Conservation (phyloP, 2,329 filamentous ascomycete species). For the Paraconiothyrium sp. region DNA sequence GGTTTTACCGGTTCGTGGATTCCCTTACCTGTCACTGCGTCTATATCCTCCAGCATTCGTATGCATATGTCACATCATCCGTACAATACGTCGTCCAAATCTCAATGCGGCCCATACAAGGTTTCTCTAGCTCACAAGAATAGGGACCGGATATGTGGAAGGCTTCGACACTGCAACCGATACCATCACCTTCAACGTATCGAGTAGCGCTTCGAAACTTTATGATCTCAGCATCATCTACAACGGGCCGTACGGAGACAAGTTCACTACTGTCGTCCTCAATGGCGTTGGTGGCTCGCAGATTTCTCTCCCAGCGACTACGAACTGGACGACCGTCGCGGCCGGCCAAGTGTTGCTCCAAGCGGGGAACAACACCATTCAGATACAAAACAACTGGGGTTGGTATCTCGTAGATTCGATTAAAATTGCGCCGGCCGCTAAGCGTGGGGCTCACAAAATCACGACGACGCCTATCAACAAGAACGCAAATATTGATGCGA, state of each 20-base stretch:
- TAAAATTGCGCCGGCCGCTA: conserved; percentile 47
- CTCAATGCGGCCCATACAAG: neutral
- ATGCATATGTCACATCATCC: neutral
- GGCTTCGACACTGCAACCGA: conserved; percentile 56
- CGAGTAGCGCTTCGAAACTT: conserved; percentile 46
- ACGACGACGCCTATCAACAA: conserved; percentile 51
- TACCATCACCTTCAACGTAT: conserved; percentile 57
- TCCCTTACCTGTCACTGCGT: neutral
- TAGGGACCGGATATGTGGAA: conserved; percentile 59
- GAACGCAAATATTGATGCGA: conserved; percentile 50
- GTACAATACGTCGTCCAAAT: neutral
- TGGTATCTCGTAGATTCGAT: conserved; percentile 60
- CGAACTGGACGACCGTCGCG: conserved; percentile 50
- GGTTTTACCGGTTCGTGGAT: conserved; percentile 50
- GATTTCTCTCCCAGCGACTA: conserved; percentile 53
- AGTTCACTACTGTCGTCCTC: conserved; percentile 55
- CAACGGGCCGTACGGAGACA: conserved; percentile 59
- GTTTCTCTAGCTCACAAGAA: conserved; percentile 9
- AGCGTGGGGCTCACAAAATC: conserved; percentile 53
- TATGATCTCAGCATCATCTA: conserved; percentile 58
- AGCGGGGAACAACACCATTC: conserved; percentile 56
- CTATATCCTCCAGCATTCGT: neutral
- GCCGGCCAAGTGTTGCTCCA: conserved; percentile 59
- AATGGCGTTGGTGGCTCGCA: conserved; percentile 56
- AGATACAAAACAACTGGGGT: conserved; percentile 61